Percentiles rank a stretch among this genome's conserved stretches.
Conservation (phyloP, 176 grass and related monocot species). For the Ensete ventricosum region DNA sequence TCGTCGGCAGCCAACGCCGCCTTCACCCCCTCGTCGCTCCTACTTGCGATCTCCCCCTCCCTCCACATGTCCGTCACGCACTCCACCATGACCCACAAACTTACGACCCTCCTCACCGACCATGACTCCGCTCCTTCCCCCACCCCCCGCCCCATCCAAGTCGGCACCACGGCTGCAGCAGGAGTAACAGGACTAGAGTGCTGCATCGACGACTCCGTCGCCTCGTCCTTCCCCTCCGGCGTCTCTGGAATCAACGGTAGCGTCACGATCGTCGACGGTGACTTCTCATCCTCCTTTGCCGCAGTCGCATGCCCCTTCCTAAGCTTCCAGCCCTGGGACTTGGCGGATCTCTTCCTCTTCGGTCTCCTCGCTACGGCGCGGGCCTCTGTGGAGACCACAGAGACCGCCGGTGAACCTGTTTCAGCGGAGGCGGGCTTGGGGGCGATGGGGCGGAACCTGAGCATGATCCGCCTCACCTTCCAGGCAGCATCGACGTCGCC, state of each 20-base stretch:
- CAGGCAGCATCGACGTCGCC: constrained; percentile 16
- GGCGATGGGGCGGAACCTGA: constrained; percentile 71
- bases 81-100: constrained; percentile 54
- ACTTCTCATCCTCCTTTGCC: background rate
- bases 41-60: constrained; percentile 16
- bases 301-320: constrained; percentile 4
- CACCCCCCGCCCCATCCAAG: background rate
- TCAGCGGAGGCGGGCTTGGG: constrained; percentile 43
- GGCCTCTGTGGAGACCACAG: background rate
- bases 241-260: background rate
- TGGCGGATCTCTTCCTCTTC: constrained; percentile 21
- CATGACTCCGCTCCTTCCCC: background rate
- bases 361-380: background rate
- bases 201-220: no score
- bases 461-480: constrained; percentile 53
- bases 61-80: constrained; percentile 41
- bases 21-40: constrained; percentile 11
- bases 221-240: background rate
- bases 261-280: constrained; percentile 28
- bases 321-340: background rate
- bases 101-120: background rate
- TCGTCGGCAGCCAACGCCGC: constrained; percentile 11
- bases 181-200: no score
- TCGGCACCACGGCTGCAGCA: background rate
- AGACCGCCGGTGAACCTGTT: background rate